Evolutionary conservation across 2,329 filamentous ascomycete genomes (phyloP), one percentile per base, ranked within the genome.

Genomic region (Botrytis squamosa): DNA sequence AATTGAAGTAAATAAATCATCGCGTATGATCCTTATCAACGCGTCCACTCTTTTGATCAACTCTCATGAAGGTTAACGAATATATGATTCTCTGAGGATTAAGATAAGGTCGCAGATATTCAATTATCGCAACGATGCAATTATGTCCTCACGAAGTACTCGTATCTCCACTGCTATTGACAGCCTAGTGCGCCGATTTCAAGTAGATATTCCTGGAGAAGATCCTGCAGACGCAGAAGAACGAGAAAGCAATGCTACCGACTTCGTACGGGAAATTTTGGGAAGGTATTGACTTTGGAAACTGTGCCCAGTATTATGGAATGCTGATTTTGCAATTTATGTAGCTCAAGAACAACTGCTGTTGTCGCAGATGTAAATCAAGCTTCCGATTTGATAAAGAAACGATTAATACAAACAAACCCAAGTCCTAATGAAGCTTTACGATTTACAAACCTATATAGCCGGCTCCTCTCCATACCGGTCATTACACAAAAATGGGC

Each of bases 401-500:
- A 93, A 81, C 93, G 93, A 83, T 86, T 99, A 76, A 89, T 97
- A 74, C 90, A 92, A 78, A 92, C 91, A 77, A 93, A 94, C 80
- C 89, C 89, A 64, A 92, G 88, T 76, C 92, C 86, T 36, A 90
- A 89, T 79, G 89, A 95, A 82, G 94, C 95, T 5, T 86, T 95
- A 33, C 89, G 91, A 75, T 97, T 98, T 83, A 92, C 94, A 38
- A 97, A 97, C 80, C 88, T 99, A 42, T 97, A 98, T 83, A 94
- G 93, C 49, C 89, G 94, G 73, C 88, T 99, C 29, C 86, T 98
- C 40, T 93, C 93, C n/a, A 90, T 98, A 77, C 95, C 95, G 0
- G 95, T 98, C 9, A 87, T 99, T 63, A 92, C 93, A 79, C 93
- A 97, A 83, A 99, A 99, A 87, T 98, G 95, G 94, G 94, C 93